Evolutionary conservation across 805 yeast species (phyloP).

Genomic region (Nakazawaea anatomiae): DNA sequence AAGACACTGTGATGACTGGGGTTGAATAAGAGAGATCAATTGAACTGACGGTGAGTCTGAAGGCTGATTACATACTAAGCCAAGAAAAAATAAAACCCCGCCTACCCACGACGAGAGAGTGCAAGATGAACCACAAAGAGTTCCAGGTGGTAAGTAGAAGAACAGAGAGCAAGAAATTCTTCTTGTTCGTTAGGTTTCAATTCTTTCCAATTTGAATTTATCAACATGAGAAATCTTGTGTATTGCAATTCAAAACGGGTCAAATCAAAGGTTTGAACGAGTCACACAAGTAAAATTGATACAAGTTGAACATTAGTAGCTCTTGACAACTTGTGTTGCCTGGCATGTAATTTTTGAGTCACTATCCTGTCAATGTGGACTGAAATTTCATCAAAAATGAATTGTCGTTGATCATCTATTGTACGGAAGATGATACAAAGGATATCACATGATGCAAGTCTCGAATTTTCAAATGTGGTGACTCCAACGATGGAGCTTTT

Average conservation of each 20-base stretch:
- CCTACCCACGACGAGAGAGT: no score
- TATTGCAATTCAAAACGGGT: constrained; percentile 5
- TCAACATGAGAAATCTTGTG: neutral
- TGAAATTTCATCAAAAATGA: constrained; percentile 56
- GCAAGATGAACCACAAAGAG: no score
- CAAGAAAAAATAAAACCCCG: no score
- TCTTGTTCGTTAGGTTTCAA: neutral
- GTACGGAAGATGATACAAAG: constrained; percentile 31
- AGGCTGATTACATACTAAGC: no score
- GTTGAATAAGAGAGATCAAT: no score
- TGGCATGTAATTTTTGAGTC: constrained; percentile 32
- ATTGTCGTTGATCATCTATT: constrained; percentile 47
- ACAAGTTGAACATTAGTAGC: constrained; percentile 46
- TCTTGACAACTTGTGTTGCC: constrained; percentile 35
- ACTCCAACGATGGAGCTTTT: constrained; percentile 17
- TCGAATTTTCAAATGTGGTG: constrained; percentile 22
- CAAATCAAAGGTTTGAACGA: constrained; percentile 34
- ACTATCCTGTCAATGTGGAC: constrained; percentile 46
- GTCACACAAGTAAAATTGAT: constrained; percentile 36
- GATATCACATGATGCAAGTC: constrained; percentile 23
- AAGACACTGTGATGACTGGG: no score
- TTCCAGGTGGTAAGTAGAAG: no score
- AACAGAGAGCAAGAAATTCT: no score
- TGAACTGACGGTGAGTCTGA: no score
- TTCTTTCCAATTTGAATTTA: neutral